Conservation (phyloP, 2,329 filamentous ascomycete species). For the Plectosphaerella plurivora region DNA sequence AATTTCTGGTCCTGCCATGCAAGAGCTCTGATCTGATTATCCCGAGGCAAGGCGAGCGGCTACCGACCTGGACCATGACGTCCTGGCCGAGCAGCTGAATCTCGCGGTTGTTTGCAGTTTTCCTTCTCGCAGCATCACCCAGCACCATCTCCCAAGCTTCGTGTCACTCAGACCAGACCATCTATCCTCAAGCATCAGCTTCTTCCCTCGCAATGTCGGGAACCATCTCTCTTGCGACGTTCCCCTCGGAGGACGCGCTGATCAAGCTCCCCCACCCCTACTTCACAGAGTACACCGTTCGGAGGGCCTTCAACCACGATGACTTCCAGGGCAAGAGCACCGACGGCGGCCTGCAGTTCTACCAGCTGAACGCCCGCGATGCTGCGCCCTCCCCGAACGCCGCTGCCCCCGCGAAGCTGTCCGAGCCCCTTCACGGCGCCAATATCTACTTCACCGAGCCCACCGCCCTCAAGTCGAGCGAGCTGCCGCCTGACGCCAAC, state of each 20-base stretch:
- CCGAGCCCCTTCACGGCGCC: slow-evolving; percentile 27
- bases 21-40: not conserved
- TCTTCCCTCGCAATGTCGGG: slow-evolving; percentile 15
- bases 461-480: slow-evolving; percentile 41
- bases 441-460: slow-evolving; percentile 40
- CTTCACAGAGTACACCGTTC: slow-evolving; percentile 38
- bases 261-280: slow-evolving; percentile 47
- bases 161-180: too few relatives aligned
- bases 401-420: slow-evolving; percentile 17
- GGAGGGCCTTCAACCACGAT: slow-evolving; percentile 21
- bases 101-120: not conserved
- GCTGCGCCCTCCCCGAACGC: slow-evolving; percentile 5
- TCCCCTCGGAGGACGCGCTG: slow-evolving; percentile 30
- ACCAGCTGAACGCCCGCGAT: slow-evolving; percentile 28
- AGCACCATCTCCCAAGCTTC: not conserved
- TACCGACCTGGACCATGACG: not conserved
- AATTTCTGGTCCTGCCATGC: not conserved
- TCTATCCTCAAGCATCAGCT: not conserved
- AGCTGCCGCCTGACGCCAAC: slow-evolving; percentile 44
- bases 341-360: slow-evolving; percentile 19
- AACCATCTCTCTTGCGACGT: slow-evolving; percentile 17
- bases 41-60: not conserved
- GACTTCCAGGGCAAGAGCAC: slow-evolving; percentile 11
- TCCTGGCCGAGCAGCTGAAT: not conserved
- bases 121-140: not conserved